Evolutionary conservation across 2,329 filamentous ascomycete species (phyloP), one percentile per base, ranked within the genome.

Genomic region (Geosmithia putterillii): DNA sequence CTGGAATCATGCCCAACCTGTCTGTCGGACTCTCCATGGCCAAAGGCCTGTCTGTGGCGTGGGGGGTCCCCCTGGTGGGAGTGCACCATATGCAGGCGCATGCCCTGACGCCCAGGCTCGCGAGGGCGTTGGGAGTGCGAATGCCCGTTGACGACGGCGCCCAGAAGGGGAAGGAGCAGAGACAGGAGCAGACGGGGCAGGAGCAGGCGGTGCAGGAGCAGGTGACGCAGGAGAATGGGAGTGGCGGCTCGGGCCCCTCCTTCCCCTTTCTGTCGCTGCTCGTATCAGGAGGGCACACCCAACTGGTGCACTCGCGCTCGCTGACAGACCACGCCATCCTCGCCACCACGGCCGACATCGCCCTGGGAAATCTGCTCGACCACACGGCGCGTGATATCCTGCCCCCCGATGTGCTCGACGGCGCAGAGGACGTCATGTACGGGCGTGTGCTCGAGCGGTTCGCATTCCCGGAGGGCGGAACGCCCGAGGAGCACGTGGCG

Each of bases 1-100:
- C 92, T 0, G 92, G 92, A 18, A 95, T 95, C 85, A 67, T 75
- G 23, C 73, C 82, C 5, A 87, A 86, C 53, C 70, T 98, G 23
- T 73, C 79, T 18, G 79, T 82, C 15, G 92, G 92, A 0, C 60
- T 96, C 10, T 81, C 87, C 56, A 81, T 80, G 19, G 92, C 87
- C 17, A 96, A 96, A 62, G 92, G 88, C 0, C 71, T 96, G 18
- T 79, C 89, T 0, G 70, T 85, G 18, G 88, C 86, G 34, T 94
- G 86, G 86, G 73, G 79, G 49, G 73, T 88, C 34, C 89, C 90
- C 3, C 66, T 96, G 25, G 60, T 96, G 1, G 92, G 80, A 1
- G 85, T 95, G 1, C 85, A 98, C 60, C 92, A 98, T 61, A 96
- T 98, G 92, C 89, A 95, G 59, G 92, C 89, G 10, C 92, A 98